phyloP scores from a whole-genome alignment of 106 monocot species.

The Dendrobium officinale region DNA sequence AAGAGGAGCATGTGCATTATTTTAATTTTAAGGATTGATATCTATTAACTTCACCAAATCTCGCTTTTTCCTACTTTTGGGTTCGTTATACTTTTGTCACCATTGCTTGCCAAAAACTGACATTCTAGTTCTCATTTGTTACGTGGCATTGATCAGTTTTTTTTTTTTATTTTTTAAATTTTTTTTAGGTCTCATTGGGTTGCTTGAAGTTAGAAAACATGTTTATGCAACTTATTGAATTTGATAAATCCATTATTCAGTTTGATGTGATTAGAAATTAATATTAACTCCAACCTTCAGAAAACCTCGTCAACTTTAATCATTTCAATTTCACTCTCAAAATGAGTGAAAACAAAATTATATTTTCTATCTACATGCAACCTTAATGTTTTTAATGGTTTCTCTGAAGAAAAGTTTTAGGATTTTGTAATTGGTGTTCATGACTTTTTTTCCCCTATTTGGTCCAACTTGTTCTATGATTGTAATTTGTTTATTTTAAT shows the following conservation, averaged over 20 bases:
- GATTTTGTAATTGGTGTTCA: no score
- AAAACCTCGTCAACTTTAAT: no score
- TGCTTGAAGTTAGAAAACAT: background rate
- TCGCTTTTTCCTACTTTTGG: background rate
- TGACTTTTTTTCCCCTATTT: no score
- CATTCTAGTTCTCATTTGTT: background rate
- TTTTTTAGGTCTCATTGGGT: background rate
- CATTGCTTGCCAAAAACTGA: background rate
- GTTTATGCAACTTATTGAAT: background rate
- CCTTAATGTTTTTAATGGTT: no score
- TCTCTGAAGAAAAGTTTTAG: no score
- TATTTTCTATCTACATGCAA: no score
- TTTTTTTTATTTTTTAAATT: background rate
- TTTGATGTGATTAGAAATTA: background rate
- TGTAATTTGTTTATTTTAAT: no score
- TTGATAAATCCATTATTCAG: background rate
- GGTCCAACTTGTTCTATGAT: no score
- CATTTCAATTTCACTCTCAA: no score
- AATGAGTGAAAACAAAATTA: no score
- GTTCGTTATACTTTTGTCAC: background rate
- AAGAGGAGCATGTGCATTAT: background rate
- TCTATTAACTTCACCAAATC: background rate
- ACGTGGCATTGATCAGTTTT: background rate
- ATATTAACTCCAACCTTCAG: background rate
- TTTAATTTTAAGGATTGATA: background rate